These are phyloP conservation scores for Ceratobasidium sp. DNA, from an alignment of 1,284 basidiomycete species.

Conservation along the genomic window DNA sequence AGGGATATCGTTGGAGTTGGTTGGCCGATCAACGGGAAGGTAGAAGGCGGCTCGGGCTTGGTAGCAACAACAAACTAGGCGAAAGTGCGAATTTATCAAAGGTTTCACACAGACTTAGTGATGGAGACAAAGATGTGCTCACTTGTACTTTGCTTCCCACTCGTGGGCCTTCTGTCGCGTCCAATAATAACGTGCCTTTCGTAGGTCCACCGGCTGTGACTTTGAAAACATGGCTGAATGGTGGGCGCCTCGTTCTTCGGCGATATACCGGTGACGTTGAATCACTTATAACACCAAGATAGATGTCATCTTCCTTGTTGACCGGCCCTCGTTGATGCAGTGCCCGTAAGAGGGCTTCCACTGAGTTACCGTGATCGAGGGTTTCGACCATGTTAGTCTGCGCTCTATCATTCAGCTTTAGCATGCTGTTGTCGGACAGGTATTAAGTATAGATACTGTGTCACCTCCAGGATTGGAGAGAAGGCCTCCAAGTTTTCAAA, in stretches of 20 bases:
- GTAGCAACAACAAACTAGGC: conserved; percentile 41
- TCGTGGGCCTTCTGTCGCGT: conserved; percentile 64
- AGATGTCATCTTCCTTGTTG: conserved; percentile 74
- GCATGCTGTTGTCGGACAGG: not conserved
- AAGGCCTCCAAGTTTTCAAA: conserved; percentile 66
- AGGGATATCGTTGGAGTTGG: not conserved
- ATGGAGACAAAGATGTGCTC: conserved; percentile 43
- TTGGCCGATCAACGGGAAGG: conserved; percentile 42
- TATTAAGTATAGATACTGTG: conserved; percentile 54
- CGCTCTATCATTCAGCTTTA: conserved; percentile 55
- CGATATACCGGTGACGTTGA: conserved; percentile 14
- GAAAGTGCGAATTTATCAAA: conserved; percentile 21
- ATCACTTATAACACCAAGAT: conserved; percentile 54
- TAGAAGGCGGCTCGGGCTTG: conserved; percentile 2
- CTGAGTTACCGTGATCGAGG: conserved; percentile 71
- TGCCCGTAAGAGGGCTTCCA: conserved; percentile 68
- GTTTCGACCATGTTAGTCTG: conserved; percentile 81
- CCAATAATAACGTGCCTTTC: conserved; percentile 75
- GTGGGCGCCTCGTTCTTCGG: conserved; percentile 50
- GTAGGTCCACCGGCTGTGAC: conserved; percentile 83
- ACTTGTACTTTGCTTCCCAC: conserved; percentile 69
- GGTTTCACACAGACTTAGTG: conserved; percentile 38
- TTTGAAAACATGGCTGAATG: conserved; percentile 54
- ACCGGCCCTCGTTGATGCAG: conserved; percentile 54
- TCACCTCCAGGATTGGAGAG: conserved; percentile 62